Evolutionary conservation across 2,329 filamentous ascomycete species (phyloP).

Genomic region (Chrysoporthe cubensis): DNA sequence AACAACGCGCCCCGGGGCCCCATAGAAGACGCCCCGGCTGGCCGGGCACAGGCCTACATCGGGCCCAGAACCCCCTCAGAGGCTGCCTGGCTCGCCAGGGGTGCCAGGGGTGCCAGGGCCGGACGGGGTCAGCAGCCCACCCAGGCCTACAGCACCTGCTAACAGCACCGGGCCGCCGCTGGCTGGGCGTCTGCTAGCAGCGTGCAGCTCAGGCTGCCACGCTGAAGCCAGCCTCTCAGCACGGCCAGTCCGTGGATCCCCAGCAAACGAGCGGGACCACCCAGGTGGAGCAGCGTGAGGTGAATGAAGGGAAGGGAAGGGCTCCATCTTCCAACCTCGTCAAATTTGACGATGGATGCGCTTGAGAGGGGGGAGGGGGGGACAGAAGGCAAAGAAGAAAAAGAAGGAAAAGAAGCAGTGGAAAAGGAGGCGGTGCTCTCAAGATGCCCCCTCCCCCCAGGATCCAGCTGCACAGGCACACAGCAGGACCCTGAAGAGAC

Average conservation of each 20-base stretch:
- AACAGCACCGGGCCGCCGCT: background rate
- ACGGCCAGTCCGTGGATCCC: background rate
- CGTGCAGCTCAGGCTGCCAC: background rate
- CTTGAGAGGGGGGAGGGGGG: background rate
- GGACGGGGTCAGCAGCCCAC: background rate
- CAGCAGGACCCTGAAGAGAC: background rate
- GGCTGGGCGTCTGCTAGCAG: background rate
- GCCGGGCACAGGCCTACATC: background rate
- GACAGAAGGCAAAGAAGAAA: background rate
- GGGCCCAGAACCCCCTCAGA: constrained; percentile 2
- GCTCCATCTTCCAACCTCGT: constrained; percentile 3
- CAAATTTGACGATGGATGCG: background rate
- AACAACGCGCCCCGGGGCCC: background rate
- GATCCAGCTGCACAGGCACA: no score
- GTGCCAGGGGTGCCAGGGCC: background rate
- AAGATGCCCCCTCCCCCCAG: no score
- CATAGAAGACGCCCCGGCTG: background rate
- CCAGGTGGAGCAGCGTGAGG: background rate
- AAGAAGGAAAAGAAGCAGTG: background rate
- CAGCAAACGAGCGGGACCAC: background rate
- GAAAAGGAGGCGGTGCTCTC: background rate
- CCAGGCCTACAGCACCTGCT: background rate
- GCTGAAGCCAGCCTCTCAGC: constrained; percentile 1
- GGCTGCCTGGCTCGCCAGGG: background rate
- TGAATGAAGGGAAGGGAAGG: background rate